These are phyloP conservation scores for Tolypocladium tropicale DNA, from an alignment of 2,329 filamentous ascomycete species.

Conservation along the genomic window DNA sequence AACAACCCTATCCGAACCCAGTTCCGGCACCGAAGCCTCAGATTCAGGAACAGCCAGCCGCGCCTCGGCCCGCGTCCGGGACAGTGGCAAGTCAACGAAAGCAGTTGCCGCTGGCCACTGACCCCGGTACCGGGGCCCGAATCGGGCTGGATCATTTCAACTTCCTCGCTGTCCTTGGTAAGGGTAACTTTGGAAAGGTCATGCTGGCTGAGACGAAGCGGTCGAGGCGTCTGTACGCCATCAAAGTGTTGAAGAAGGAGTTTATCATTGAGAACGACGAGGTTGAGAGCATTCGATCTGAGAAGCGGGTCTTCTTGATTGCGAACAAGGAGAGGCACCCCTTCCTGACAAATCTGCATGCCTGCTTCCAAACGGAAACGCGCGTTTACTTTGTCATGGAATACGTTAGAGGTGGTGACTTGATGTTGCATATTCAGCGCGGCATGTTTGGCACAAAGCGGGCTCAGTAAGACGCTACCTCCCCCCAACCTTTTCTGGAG, in stretches of 20 bases:
- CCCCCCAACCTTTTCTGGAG: background rate
- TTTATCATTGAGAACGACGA: constrained; percentile 99
- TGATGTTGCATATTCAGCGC: constrained; percentile 98
- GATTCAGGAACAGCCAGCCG: constrained; percentile 22
- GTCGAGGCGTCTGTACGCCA: constrained; percentile 85
- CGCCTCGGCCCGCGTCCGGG: constrained; percentile 18
- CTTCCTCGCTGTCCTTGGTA: constrained; percentile 93
- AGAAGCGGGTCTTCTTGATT: constrained; percentile 94
- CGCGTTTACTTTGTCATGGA: constrained; percentile 99
- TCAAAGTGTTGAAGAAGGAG: constrained; percentile 98
- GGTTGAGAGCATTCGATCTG: constrained; percentile 93
- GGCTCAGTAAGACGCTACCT: constrained; percentile 63
- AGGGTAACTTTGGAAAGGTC: constrained; percentile 99
- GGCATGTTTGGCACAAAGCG: constrained; percentile 93
- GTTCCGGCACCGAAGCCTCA: constrained; percentile 28
- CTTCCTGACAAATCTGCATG: constrained; percentile 89
- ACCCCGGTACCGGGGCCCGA: constrained; percentile 64
- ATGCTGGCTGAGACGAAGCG: constrained; percentile 98
- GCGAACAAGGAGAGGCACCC: constrained; percentile 96
- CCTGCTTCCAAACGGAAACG: constrained; percentile 98
- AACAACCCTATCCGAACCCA: constrained; percentile 23
- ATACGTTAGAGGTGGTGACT: constrained; percentile 94
- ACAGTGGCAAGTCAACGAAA: constrained; percentile 34
- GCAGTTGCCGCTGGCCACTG: constrained; percentile 59
- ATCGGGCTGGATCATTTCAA: constrained; percentile 99